phyloP scores from a whole-genome alignment of 768 basidiomycete genomes.

The Lactarius trivialis region DNA sequence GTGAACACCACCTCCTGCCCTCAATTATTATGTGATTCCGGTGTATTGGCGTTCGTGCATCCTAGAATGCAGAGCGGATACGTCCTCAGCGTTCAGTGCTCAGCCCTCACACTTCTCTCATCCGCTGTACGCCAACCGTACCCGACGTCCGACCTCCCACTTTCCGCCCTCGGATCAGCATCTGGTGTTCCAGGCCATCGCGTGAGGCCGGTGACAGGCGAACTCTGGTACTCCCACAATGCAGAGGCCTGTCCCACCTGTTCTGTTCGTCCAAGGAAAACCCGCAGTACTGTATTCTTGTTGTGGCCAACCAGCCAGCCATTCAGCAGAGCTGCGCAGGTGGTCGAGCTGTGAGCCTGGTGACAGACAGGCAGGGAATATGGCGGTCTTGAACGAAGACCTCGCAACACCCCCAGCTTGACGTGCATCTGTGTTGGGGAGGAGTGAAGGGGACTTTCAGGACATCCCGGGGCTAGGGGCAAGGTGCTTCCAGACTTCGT shows the following conservation, averaged over 20 bases:
- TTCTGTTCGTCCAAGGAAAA: too few species aligned
- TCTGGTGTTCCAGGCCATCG: not conserved
- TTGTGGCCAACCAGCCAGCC: not conserved
- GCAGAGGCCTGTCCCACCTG: too few species aligned
- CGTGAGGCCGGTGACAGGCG: not conserved
- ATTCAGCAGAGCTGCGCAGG: too few species aligned
- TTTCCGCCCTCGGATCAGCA: not conserved
- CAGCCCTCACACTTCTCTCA: not conserved
- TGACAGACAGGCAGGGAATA: not conserved
- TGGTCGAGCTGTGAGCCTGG: not conserved
- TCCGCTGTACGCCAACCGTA: not conserved
- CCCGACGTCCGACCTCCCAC: not conserved
- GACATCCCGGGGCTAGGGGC: not conserved
- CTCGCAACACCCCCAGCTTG: not conserved
- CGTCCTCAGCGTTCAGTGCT: not conserved
- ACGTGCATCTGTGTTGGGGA: not conserved
- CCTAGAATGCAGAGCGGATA: not conserved
- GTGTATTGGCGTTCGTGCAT: not conserved
- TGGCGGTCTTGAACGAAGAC: not conserved
- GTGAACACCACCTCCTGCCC: not conserved
- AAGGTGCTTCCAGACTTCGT: not conserved
- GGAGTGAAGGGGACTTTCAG: not conserved
- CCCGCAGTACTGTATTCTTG: not conserved
- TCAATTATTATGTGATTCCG: not conserved
- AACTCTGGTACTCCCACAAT: not conserved